phyloP scores from a whole-genome alignment of 139 green algal genomes.

The Coccomyxa sp. region DNA sequence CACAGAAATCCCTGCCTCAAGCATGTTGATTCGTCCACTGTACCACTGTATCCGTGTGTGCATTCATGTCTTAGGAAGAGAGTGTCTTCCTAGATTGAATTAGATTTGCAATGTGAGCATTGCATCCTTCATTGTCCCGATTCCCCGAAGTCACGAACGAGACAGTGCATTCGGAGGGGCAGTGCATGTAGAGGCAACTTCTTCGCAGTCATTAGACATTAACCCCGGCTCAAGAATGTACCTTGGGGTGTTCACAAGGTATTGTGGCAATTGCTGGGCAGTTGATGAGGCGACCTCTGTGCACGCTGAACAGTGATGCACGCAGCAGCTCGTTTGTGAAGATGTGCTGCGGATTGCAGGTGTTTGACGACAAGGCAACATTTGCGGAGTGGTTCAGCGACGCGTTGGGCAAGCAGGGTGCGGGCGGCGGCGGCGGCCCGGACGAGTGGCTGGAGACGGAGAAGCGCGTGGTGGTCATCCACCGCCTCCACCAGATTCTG shows the following conservation, averaged over 20 bases:
- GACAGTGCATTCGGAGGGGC: too few relatives aligned
- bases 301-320: neutral
- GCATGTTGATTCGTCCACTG: too few relatives aligned
- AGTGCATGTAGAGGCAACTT: neutral
- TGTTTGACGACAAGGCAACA: slow-evolving; percentile 92
- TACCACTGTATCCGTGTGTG: neutral
- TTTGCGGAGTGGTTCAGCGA: slow-evolving; percentile 90
- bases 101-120: neutral
- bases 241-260: too few relatives aligned
- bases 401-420: slow-evolving; percentile 39
- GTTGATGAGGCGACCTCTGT: too few relatives aligned
- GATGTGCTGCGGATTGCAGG: slow-evolving; percentile 26
- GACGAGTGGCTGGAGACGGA: slow-evolving; percentile 79
- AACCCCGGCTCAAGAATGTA: neutral
- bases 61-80: too few relatives aligned
- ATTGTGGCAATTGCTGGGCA: too few relatives aligned
- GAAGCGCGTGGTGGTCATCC: slow-evolving; percentile 84
- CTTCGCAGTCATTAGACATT: neutral
- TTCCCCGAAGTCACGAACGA: neutral
- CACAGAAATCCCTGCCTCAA: too few relatives aligned
- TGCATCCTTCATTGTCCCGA: neutral
- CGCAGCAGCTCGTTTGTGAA: neutral
- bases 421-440: slow-evolving; percentile 14
- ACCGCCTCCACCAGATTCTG: slow-evolving; percentile 86
- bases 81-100: too few relatives aligned